A percentile compares a stretch with the other conserved stretches of the same genome.
These are phyloP conservation scores for Lactarius tabidus DNA, from an alignment of 768 basidiomycete species.

Conservation along the genomic window DNA sequence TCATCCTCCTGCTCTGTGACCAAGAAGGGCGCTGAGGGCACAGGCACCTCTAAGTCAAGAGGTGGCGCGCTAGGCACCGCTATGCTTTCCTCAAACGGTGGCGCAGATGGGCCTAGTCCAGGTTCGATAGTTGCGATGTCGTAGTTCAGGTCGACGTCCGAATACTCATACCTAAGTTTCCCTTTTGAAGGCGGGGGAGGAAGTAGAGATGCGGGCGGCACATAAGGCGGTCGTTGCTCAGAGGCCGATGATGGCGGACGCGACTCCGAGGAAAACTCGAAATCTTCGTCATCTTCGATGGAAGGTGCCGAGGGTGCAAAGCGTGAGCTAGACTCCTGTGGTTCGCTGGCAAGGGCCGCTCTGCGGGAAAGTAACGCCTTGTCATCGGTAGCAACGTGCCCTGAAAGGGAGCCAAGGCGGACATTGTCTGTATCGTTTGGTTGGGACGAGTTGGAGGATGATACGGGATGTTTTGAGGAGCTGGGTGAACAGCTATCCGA, in stretches of 20 bases:
- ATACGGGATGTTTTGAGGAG: conserved; percentile 13
- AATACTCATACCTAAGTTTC: conserved; percentile 23
- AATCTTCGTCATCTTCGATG: conserved; percentile 19
- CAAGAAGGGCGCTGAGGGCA: conserved; percentile 20
- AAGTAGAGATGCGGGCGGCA: conserved; percentile 13
- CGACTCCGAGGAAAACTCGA: not conserved
- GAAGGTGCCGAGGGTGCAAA: conserved; percentile 7
- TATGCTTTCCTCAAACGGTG: conserved; percentile 20
- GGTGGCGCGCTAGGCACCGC: conserved; percentile 18
- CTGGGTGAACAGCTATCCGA: not conserved
- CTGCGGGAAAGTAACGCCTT: conserved; percentile 35
- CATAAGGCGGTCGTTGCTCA: conserved; percentile 22
- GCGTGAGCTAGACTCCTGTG: not conserved
- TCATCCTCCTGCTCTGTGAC: not conserved
- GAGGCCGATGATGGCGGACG: conserved; percentile 5
- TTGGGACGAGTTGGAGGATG: not conserved
- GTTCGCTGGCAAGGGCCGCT: conserved; percentile 28
- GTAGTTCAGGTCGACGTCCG: conserved; percentile 7
- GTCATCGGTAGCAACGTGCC: conserved; percentile 38
- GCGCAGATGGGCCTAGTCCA: conserved; percentile 17
- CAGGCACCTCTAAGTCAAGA: conserved; percentile 8
- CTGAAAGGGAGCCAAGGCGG: conserved; percentile 23
- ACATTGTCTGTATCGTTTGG: not conserved
- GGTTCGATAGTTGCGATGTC: conserved; percentile 15
- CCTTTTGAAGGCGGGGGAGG: conserved; percentile 24